phyloP scores from a whole-genome alignment of 1,284 basidiomycete species.

The Boletus smithii region DNA sequence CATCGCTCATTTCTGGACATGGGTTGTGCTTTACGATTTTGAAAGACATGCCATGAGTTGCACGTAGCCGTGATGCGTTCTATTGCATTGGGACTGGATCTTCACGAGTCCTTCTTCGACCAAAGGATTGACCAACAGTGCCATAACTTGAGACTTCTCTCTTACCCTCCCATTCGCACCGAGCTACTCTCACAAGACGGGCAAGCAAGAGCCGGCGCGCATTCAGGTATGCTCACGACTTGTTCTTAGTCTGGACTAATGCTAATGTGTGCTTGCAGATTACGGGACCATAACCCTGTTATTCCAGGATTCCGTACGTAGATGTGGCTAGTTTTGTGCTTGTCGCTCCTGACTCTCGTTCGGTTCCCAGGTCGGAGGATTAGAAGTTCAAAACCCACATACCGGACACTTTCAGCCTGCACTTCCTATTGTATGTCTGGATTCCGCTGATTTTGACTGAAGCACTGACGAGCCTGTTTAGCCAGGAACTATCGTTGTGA shows the following conservation, averaged over 20 bases:
- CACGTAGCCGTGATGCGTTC: slow-evolving; percentile 76
- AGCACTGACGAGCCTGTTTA: slow-evolving; percentile 32
- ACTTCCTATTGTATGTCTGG: slow-evolving; percentile 62
- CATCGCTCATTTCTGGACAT: background rate
- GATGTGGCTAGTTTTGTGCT: background rate
- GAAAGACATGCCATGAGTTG: slow-evolving; percentile 68
- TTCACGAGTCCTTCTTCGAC: slow-evolving; percentile 74
- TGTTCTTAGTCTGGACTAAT: background rate
- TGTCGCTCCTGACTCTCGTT: slow-evolving; percentile 4
- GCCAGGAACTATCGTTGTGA: slow-evolving; percentile 52
- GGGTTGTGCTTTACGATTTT: slow-evolving; percentile 5
- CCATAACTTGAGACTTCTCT: slow-evolving; percentile 73
- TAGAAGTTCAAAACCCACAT: slow-evolving; percentile 79
- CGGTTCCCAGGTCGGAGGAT: slow-evolving; percentile 62
- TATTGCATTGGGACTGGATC: slow-evolving; percentile 72
- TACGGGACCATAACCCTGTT: slow-evolving; percentile 83
- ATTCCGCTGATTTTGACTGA: slow-evolving; percentile 2
- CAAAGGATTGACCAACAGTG: slow-evolving; percentile 68
- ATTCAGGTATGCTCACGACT: slow-evolving; percentile 51
- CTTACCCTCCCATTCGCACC: slow-evolving; percentile 69
- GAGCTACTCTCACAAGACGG: slow-evolving; percentile 58
- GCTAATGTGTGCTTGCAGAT: slow-evolving; percentile 40
- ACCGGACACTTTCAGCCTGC: slow-evolving; percentile 70
- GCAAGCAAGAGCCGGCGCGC: slow-evolving; percentile 76
- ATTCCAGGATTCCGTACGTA: slow-evolving; percentile 71